Base-by-base conservation (phyloP, 768 basidiomycete species). In the Suillus americanus region DNA sequence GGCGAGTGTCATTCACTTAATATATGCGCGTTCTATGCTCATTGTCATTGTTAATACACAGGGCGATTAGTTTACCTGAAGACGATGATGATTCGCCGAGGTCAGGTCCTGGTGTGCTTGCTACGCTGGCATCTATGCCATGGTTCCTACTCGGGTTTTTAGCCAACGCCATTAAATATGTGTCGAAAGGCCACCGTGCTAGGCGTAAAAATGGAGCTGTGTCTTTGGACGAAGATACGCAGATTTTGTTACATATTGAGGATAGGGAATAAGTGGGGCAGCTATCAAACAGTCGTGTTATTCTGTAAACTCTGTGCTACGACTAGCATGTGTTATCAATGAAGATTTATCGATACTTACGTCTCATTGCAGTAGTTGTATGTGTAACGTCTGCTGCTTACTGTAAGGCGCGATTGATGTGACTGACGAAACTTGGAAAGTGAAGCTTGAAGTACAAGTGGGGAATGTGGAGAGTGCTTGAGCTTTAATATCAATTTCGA, bases 151-250 rank as follows among this genome's bases (percentile, higher is more conserved):
- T 97, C 50, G 96, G 95, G 25, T 68, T 95, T 28, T 85, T 81
- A 0, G 86, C 90, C 1, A 86, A 93, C 63, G 90, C 86, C 4
- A 89, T 84, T 78, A 90, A 89, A 72, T 87, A 85, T 76, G 81
- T 78, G 3, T 72, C 73, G 3, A 68, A 76, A 33, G 73, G 79
- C 48, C 80, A 85, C 66, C 78, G 81, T 18, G 65, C 83, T 10
- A 80, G 86, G 63, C 79, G 86, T 25, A 93, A 92, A 43, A 93
- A 91, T 68, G 81, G 93, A 68, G 84, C 91, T 69, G 74, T 95
- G 57, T 86, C 91, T 0, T 84, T 94, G 60, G 93, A 95, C 71
- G 93, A 95, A 74, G 94, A 95, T 75, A 92, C 92, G 28, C 92
- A 92, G 77, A 85, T 94, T 63, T 77, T 6, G 6, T 33, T 94